Evolutionary conservation across 2,329 filamentous ascomycete genomes (phyloP), one percentile per base, ranked within the genome.

Genomic region (Gaeumannomyces sp.): DNA sequence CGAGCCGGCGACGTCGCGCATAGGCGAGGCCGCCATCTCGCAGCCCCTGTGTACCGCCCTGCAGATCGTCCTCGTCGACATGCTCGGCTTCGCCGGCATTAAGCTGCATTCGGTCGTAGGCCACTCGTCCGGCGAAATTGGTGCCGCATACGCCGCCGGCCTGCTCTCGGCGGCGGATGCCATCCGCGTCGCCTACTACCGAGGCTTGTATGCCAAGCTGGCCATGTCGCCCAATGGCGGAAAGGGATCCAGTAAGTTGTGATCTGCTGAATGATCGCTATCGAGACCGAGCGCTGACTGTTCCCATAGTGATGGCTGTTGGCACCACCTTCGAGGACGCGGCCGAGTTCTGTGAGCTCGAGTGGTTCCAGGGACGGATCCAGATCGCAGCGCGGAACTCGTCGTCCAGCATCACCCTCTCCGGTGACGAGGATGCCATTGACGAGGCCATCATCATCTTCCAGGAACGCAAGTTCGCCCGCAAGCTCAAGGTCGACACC

Each of bases 271-370:
- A 31, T 7, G 29, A 7, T 31, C 7, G 29, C 29, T 7, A 31
- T 31, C 29, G 29, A 31, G 29, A 31, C n/a, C 29, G 29, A 31
- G 29, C 29, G 29, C 29, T 31, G 29, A 31, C 29, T 31, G 29
- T 31, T 31, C 29, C 72, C 14, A 79, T 77, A 0, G 73, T 71
- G 53, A 81, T 82, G 78, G 76, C 81, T 64, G 79, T 75, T 0
- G 76, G 78, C 1, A 74, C 75, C 1, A 29, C 35, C 19, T 31
- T 45, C 16, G 61, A 62, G 11, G 61, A 28, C 29, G 61, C 61
- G 7, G 16, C 27, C 28, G 50, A 63, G 25, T 29, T 57, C 16
- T 14, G 53, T 11, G 35, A 35, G 16, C 35, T 62, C 14, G 11
- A 25, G 1, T 14, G 31, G 7, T 62, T 56, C 27, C 11, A 19